Conservation (phyloP, 164 flowering plant genomes). For the Platanus orientalis region DNA sequence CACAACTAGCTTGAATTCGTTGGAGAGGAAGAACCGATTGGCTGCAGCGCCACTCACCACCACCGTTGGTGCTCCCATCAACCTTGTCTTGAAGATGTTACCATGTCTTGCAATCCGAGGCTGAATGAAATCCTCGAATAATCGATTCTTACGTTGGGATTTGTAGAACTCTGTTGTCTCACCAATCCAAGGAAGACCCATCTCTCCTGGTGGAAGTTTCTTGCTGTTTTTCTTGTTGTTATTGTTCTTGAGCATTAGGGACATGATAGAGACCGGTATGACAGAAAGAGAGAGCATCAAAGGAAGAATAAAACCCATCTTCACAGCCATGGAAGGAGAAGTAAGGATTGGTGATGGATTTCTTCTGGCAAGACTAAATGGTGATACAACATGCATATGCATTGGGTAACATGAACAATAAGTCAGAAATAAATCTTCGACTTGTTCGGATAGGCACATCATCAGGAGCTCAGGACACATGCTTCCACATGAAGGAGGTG, state of each 20-base stretch:
- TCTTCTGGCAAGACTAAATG: too few species aligned
- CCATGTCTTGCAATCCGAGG: constrained; percentile 52
- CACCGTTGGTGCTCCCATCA: constrained; percentile 72
- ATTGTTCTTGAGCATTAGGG: not conserved
- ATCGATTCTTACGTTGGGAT: constrained; percentile 46
- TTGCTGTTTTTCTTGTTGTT: constrained; percentile 11
- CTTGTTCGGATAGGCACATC: too few species aligned
- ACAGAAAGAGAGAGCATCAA: constrained; percentile 8
- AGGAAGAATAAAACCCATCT: constrained; percentile 7
- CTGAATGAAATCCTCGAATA: constrained; percentile 56
- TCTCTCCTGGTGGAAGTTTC: constrained; percentile 56
- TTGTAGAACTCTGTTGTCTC: constrained; percentile 65
- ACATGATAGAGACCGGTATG: not conserved
- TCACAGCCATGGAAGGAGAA: constrained; percentile 17
- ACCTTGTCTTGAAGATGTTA: constrained; percentile 54
- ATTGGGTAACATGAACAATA: too few species aligned
- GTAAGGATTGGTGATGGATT: not conserved
- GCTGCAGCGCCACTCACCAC: constrained; percentile 65
- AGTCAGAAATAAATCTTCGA: too few species aligned
- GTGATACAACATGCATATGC: too few species aligned
- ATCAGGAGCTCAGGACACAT: too few species aligned
- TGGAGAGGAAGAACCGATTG: constrained; percentile 57
- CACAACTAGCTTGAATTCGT: constrained; percentile 73
- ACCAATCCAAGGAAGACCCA: constrained; percentile 80
- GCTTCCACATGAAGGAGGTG: too few species aligned